These are phyloP conservation scores for Crepidotus variabilis DNA, from an alignment of 768 basidiomycete species.

Conservation along the genomic window DNA sequence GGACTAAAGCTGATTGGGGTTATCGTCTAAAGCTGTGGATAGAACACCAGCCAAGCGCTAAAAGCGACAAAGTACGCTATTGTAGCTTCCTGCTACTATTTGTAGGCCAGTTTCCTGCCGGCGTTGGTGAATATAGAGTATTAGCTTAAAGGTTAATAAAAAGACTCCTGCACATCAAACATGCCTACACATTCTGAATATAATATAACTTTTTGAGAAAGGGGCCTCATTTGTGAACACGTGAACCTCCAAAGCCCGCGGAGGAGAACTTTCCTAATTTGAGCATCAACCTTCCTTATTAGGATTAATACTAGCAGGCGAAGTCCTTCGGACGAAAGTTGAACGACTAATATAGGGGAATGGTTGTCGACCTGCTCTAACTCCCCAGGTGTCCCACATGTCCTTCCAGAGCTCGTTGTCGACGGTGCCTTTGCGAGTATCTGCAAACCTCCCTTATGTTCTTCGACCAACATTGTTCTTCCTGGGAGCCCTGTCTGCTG, in stretches of 20 bases:
- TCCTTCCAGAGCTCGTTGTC: neutral
- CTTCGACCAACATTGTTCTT: neutral
- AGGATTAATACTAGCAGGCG: neutral
- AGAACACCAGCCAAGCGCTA: too few relatives aligned
- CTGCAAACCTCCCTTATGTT: neutral
- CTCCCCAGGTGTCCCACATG: neutral
- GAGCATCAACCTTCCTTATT: neutral
- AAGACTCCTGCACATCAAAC: too few relatives aligned
- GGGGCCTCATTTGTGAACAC: too few relatives aligned
- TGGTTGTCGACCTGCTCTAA: neutral
- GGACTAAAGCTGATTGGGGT: neutral
- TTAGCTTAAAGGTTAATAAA: too few relatives aligned
- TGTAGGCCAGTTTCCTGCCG: too few relatives aligned
- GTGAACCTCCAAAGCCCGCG: neutral
- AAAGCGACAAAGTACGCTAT: too few relatives aligned
- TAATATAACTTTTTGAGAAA: neutral
- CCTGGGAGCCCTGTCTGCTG: neutral
- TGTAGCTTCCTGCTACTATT: too few relatives aligned
- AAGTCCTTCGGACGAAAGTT: neutral
- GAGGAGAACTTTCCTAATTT: neutral
- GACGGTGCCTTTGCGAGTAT: neutral
- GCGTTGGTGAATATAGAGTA: too few relatives aligned
- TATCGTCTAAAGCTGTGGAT: neutral
- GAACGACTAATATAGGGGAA: neutral
- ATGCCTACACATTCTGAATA: too few relatives aligned